These are phyloP conservation scores for Aschersonia sp. DNA, from an alignment of 2,329 filamentous ascomycete genomes.

Conservation along the genomic window DNA sequence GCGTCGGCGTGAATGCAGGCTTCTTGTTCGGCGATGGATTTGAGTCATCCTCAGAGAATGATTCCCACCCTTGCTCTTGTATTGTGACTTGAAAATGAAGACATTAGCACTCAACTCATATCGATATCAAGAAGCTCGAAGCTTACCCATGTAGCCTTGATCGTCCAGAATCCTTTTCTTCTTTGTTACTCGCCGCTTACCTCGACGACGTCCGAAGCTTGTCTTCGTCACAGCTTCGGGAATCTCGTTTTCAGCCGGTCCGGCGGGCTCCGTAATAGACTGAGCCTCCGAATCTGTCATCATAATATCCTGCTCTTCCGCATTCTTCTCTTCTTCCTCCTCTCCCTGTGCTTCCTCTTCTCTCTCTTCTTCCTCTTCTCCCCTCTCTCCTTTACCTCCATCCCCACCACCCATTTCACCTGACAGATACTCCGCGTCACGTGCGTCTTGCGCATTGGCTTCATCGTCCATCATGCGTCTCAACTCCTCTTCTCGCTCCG, in stretches of 20 bases:
- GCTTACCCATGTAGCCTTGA: slow-evolving; percentile 74
- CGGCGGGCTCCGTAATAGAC: slow-evolving; percentile 19
- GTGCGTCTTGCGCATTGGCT: slow-evolving; percentile 38
- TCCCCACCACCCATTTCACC: neutral
- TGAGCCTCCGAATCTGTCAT: slow-evolving; percentile 24
- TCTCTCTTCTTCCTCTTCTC: neutral
- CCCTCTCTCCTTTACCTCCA: slow-evolving; percentile 5
- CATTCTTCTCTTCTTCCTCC: slow-evolving; percentile 18
- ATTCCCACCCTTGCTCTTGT: slow-evolving; percentile 78
- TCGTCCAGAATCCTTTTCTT: slow-evolving; percentile 80
- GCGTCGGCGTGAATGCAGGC: slow-evolving; percentile 29
- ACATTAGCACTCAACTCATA: neutral
- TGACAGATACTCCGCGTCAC: slow-evolving; percentile 19
- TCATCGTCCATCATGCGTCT: slow-evolving; percentile 30
- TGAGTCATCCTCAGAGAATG: slow-evolving; percentile 80
- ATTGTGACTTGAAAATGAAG: slow-evolving; percentile 52
- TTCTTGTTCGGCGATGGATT: slow-evolving; percentile 34
- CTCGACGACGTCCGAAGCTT: slow-evolving; percentile 52
- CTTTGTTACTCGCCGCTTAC: slow-evolving; percentile 67
- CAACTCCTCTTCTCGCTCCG: slow-evolving; percentile 23
- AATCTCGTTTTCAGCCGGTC: slow-evolving; percentile 26
- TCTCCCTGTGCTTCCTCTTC: slow-evolving; percentile 15
- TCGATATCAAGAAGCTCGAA: too few relatives aligned
- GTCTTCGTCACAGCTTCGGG: slow-evolving; percentile 38
- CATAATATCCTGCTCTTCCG: slow-evolving; percentile 20